Evolutionary conservation across 2,329 filamentous ascomycete species (phyloP).

Genomic region (Epichloe sp.): DNA sequence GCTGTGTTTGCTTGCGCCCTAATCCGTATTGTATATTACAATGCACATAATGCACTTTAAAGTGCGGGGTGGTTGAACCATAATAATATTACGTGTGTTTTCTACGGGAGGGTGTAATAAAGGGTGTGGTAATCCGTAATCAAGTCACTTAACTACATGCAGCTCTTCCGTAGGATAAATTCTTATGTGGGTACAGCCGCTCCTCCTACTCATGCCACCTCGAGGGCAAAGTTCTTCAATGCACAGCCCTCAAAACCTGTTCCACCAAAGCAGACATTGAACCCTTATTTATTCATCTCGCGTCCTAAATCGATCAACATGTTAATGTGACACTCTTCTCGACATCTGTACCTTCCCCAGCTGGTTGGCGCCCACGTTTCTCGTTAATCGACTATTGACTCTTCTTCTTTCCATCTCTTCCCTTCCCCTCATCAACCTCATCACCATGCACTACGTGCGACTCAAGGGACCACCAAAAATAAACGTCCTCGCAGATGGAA

Average conservation of each 20-base stretch:
- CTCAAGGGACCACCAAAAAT: conserved; percentile 35
- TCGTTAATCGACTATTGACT: neutral
- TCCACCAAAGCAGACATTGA: neutral
- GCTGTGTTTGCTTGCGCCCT: no score
- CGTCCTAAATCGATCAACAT: neutral
- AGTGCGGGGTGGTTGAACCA: no score
- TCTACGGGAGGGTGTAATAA: no score
- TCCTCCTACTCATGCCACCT: neutral
- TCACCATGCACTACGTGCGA: conserved; percentile 44
- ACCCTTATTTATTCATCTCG: neutral
- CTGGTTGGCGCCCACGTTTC: neutral
- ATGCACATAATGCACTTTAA: no score
- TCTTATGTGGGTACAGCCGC: no score
- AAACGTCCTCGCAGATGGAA: conserved; percentile 11
- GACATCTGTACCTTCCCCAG: neutral
- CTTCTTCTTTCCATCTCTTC: neutral
- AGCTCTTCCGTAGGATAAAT: no score
- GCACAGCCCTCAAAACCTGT: neutral
- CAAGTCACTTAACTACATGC: no score
- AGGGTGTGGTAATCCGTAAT: no score
- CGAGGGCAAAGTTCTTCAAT: neutral
- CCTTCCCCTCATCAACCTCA: neutral
- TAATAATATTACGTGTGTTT: no score
- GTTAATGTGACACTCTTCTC: neutral
- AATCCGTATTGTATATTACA: no score